phyloP scores from a whole-genome alignment of 2,329 filamentous ascomycete species.

The Colletotrichum tamarilloi region DNA sequence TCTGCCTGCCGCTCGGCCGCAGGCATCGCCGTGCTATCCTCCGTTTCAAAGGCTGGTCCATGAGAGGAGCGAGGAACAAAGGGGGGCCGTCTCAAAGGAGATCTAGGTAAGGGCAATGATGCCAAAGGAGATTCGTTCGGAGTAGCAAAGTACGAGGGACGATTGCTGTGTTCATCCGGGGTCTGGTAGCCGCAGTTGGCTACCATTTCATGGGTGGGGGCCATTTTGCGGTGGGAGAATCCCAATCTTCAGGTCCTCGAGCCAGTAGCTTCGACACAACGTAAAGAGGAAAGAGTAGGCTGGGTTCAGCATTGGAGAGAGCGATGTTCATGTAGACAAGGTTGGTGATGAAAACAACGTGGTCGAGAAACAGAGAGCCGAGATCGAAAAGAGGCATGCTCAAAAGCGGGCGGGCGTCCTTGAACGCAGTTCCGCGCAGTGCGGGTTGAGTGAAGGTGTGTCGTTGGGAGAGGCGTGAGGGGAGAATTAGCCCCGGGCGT shows the following conservation, averaged over 20 bases:
- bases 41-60: constrained; percentile 16
- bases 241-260: constrained; percentile 59
- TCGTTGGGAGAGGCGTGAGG: constrained; percentile 16
- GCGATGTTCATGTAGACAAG: constrained; percentile 64
- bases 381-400: constrained; percentile 64
- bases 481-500: constrained; percentile 14
- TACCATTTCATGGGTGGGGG: constrained; percentile 45
- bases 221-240: constrained; percentile 50
- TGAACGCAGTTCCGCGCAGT: constrained; percentile 21
- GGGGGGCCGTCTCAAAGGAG: constrained; percentile 24
- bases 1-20: constrained; percentile 32
- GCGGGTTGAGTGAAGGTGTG: not conserved
- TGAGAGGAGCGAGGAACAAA: constrained; percentile 28
- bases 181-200: constrained; percentile 50
- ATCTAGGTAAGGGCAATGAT: not conserved
- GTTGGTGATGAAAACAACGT: constrained; percentile 65
- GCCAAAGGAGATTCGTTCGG: constrained; percentile 20
- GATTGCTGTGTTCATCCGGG: constrained; percentile 46
- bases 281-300: constrained; percentile 59
- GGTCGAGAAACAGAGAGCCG: constrained; percentile 61
- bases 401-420: constrained; percentile 15
- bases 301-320: constrained; percentile 60
- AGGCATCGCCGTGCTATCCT: constrained; percentile 1
- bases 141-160: constrained; percentile 42
- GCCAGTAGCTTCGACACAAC: constrained; percentile 59